phyloP scores from a whole-genome alignment of 2,329 filamentous ascomycete genomes.

The Claviceps sp. region DNA sequence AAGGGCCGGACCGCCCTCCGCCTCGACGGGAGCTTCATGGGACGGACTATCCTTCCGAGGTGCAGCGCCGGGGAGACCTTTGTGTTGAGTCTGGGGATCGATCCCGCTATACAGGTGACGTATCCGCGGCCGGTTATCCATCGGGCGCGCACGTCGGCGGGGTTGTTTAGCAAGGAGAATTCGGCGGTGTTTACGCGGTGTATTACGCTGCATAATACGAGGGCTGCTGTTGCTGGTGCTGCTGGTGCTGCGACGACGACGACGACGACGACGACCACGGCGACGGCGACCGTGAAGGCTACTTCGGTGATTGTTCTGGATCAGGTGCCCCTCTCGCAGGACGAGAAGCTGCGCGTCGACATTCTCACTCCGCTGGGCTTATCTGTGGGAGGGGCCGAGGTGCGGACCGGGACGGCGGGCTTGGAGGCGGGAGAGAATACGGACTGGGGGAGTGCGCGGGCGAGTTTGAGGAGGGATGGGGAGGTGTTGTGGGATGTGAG shows the following conservation, averaged over 20 bases:
- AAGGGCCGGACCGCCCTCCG: slow-evolving; percentile 38
- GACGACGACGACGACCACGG: too few relatives aligned
- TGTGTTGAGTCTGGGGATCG: slow-evolving; percentile 39
- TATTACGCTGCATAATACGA: slow-evolving; percentile 35
- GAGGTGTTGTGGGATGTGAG: slow-evolving; percentile 43
- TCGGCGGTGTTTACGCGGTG: slow-evolving; percentile 31
- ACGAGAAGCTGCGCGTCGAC: slow-evolving; percentile 38
- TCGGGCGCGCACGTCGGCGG: slow-evolving; percentile 32
- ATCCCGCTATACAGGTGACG: slow-evolving; percentile 36
- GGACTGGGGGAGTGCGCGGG: slow-evolving; percentile 37
- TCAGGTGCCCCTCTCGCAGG: slow-evolving; percentile 44
- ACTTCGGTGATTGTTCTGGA: slow-evolving; percentile 38
- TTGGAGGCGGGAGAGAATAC: slow-evolving; percentile 13
- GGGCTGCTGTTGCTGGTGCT: slow-evolving; percentile 14
- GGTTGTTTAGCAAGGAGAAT: slow-evolving; percentile 37
- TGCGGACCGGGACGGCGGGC: slow-evolving; percentile 19
- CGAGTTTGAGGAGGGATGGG: slow-evolving; percentile 36
- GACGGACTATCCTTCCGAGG: slow-evolving; percentile 36
- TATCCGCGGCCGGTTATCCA: slow-evolving; percentile 41
- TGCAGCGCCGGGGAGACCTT: slow-evolving; percentile 39
- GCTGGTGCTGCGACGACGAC: too few relatives aligned
- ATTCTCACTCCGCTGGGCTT: slow-evolving; percentile 34
- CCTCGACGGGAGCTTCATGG: slow-evolving; percentile 44
- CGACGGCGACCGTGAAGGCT: slow-evolving; percentile 10
- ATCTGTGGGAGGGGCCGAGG: slow-evolving; percentile 19